Base-by-base conservation (phyloP, 306 rosid genomes). In the Hylodesmum podocarpum region DNA sequence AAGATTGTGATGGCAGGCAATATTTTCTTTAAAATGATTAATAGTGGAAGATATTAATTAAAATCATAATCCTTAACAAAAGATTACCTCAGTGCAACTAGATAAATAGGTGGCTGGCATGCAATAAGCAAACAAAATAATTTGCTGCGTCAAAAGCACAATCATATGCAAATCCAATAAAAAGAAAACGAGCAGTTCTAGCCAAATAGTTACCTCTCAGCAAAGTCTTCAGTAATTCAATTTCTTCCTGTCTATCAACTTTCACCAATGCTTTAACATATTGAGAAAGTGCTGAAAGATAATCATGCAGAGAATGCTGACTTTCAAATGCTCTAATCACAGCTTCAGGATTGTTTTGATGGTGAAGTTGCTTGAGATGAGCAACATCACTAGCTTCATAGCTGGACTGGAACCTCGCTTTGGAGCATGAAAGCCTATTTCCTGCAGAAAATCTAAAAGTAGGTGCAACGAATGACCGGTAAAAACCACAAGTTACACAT, bases 261-360 rank as follows among this genome's bases (percentile, higher is more conserved):
- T 78, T 89, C 54, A 92, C 97, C 29, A 92, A 75, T 54, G 98
- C 93, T 85, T 90, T 91, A 29, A 92, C 84, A 68, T 92, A 92
- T 83, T 92, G 95, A 59, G 96, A 87, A 75, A 91, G 88, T 18
- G 97, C 97, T 0, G 89, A 54, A 66, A 90, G 51, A 72, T 92
- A 91, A 44, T 79, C 50, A 16, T 92, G 93, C 68, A 94, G 84
- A 41, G 95, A 86, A 39, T 94, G 93, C 31, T 90, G 90, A 70
- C 86, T 92, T 86, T 94, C 97, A 89, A 92, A 94, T 58, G 87
- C 22, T 78, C 87, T 86, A 77, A 94, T 90, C 76, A 94, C 97
- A 31, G 90, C 87, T 83, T 94, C 98, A 19, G 86, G 90, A 78
- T 90, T 95, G 50, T 85, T 87, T 43, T 88, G 85, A 76, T 67